Evolutionary conservation across 2,329 filamentous ascomycete genomes (phyloP), one percentile per base, ranked within the genome.

Genomic region (Aspergillus melleus): DNA sequence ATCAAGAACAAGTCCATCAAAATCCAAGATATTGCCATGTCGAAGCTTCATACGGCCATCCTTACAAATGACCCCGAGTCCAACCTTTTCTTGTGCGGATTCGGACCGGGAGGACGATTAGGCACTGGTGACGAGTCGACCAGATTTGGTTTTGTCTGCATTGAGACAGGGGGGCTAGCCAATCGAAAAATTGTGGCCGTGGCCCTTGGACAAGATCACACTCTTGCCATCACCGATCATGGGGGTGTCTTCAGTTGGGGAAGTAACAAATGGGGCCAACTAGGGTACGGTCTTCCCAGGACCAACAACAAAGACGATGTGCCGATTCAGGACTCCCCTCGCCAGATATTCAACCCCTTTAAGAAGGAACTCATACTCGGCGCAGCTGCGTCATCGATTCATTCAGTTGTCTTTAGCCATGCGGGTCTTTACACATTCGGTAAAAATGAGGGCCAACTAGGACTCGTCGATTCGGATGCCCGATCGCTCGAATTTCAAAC

Each of bases 191-290:
- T 97, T 5, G 79, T 84, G 2, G 85, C 87, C n/a, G 84, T 96
- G 51, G 92, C 92, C 1, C 82, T 99, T 3, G 95, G 95, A 0
- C 91, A 96, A 71, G 95, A 96, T 66, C 95, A 99, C 73, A 91
- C 90, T 3, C 82, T 99, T 73, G 94, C 92, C 1, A 81, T 98
- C 6, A 90, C 91, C 3, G 88, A 88, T n/a, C 84, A 88, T 55
- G 94, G 95, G n/a, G 91, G 96, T 66, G 86, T 96, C 6, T 96
- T 91, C 81, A 95, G 92, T 1, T 99, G 95, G 95, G 95, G 95
- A 8, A 90, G 89, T 65, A 98, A 97, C 69, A 87, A 84, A 8
- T 88, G 86, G 71, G 92, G 89, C 1, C 94, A 98, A 72, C 83
- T 99, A 14, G 95, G 95, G 5, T 98, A 96, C 73, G 79, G 84